Percentiles rank a stretch among this genome's conserved stretches.
Conservation (phyloP, 495 filamentous ascomycete species). For the Talaromyces trachyspermus region DNA sequence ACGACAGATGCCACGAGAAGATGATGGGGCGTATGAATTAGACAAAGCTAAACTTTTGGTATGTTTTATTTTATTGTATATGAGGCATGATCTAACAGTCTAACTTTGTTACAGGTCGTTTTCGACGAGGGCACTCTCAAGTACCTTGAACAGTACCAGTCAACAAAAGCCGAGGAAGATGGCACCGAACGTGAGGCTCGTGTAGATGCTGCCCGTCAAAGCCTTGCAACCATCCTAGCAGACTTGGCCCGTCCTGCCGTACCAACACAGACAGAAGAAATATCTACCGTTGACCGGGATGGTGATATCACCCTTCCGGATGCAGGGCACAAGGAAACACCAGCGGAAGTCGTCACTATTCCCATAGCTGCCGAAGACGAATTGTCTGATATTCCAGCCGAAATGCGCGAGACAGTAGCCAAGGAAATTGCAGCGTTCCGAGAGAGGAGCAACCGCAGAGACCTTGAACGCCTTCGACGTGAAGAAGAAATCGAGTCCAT, state of each 20-base stretch:
- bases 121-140: constrained; percentile 74
- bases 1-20: constrained; percentile 46
- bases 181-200: constrained; percentile 58
- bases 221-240: constrained; percentile 57
- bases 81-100: not conserved
- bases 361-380: constrained; percentile 88
- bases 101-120: constrained; percentile 45
- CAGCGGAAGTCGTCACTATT: constrained; percentile 81
- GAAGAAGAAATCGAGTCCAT: constrained; percentile 91
- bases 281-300: constrained; percentile 45
- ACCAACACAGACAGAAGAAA: constrained; percentile 41
- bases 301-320: constrained; percentile 70
- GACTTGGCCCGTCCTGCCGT: constrained; percentile 64
- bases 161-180: constrained; percentile 56
- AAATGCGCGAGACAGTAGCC: constrained; percentile 94
- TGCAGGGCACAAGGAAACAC: constrained; percentile 40
- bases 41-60: constrained; percentile 64
- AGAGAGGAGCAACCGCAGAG: constrained; percentile 77
- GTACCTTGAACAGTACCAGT: constrained; percentile 75
- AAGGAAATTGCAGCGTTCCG: constrained; percentile 92
- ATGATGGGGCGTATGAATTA: constrained; percentile 48
- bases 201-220: constrained; percentile 56
- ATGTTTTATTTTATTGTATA: constrained; percentile 13
- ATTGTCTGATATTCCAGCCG: constrained; percentile 87
- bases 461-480: constrained; percentile 75